These are phyloP conservation scores for Multifurca ochricompacta DNA, from an alignment of 768 basidiomycete genomes.

Conservation along the genomic window DNA sequence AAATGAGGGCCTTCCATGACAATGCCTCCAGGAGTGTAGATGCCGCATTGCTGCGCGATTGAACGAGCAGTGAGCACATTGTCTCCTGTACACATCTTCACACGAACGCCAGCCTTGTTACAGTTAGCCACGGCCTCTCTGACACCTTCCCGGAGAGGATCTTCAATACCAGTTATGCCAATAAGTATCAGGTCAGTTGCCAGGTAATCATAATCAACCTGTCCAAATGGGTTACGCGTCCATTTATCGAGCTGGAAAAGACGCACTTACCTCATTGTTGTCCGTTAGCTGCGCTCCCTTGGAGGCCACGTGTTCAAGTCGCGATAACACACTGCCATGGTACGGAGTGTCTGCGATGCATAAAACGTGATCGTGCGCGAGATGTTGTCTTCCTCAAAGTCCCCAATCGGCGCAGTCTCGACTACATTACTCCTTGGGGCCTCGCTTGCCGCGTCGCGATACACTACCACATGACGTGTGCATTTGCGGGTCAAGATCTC, in stretches of 20 bases:
- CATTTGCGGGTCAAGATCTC: constrained; percentile 86
- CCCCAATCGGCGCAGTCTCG: constrained; percentile 54
- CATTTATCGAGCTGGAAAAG: neutral
- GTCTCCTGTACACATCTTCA: constrained; percentile 99
- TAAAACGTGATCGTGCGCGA: constrained; percentile 94
- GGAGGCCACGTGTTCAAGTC: constrained; percentile 87
- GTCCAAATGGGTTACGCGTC: neutral
- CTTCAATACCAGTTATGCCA: constrained; percentile 91
- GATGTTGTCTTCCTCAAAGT: constrained; percentile 72
- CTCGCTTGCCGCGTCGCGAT: constrained; percentile 26
- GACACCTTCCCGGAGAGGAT: constrained; percentile 88
- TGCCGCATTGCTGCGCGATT: constrained; percentile 93
- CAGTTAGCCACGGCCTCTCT: constrained; percentile 83
- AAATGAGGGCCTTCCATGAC: constrained; percentile 98
- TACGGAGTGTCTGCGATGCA: constrained; percentile 91
- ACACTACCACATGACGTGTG: constrained; percentile 63
- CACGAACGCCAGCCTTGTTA: constrained; percentile 77
- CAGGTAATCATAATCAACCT: constrained; percentile 66
- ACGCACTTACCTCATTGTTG: constrained; percentile 45
- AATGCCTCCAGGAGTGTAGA: constrained; percentile 87
- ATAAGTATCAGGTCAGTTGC: constrained; percentile 74
- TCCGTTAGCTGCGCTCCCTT: constrained; percentile 32
- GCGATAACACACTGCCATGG: constrained; percentile 89
- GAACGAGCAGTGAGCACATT: constrained; percentile 94
- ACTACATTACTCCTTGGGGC: constrained; percentile 30